Conservation (phyloP, 768 basidiomycete genomes). For the Russula compacta region DNA sequence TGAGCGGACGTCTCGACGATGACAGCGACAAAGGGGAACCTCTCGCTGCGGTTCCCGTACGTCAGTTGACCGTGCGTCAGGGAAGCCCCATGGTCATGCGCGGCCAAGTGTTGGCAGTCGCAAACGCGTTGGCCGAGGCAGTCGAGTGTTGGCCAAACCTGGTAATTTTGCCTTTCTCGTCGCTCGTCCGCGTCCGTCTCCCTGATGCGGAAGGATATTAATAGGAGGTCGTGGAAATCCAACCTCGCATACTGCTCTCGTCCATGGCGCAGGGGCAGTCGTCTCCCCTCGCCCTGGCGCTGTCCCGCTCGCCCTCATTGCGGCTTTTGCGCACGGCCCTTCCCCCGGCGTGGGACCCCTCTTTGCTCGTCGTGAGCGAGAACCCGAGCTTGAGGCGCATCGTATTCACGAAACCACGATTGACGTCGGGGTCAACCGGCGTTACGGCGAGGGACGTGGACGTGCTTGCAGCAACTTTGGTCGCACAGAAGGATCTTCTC, state of each 20-base stretch:
- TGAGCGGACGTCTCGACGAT: neutral
- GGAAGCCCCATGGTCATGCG: neutral
- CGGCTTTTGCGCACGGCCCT: conserved; percentile 1
- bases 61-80: conserved; percentile 2
- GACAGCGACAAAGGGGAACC: neutral
- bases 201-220: neutral
- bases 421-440: neutral
- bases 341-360: conserved; percentile 5
- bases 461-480: neutral
- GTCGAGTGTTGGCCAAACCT: conserved; percentile 10
- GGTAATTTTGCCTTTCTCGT: neutral
- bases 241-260: neutral
- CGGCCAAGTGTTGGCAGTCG: neutral
- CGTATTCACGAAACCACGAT: neutral
- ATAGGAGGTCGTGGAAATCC: neutral
- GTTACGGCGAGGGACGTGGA: neutral
- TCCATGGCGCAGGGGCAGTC: neutral
- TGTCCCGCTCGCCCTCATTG: conserved; percentile 10
- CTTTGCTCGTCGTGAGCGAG: conserved; percentile 5
- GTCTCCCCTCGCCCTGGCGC: conserved; percentile 2
- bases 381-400: conserved; percentile 7
- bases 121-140: neutral
- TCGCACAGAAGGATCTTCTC: neutral
- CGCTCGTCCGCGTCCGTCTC: neutral
- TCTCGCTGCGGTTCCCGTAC: conserved; percentile 3